phyloP scores from a whole-genome alignment of 148 eudicot genomes.

The Rhododendron griersonianum region DNA sequence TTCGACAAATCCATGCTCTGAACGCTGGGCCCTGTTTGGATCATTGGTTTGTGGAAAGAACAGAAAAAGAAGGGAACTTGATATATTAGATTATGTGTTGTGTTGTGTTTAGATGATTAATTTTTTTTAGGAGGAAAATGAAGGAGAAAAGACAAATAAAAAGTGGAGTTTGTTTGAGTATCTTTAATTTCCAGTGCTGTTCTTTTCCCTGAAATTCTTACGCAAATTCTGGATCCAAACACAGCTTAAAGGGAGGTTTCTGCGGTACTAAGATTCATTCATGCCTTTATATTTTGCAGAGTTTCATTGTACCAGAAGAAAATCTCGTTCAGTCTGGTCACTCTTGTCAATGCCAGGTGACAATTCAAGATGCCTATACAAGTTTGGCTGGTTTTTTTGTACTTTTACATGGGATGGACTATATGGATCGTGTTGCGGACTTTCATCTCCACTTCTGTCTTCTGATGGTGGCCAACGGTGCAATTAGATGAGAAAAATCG shows the following conservation, averaged over 20 bases:
- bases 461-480: no score
- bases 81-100: not conserved
- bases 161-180: not conserved
- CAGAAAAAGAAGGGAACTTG: not conserved
- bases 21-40: not conserved
- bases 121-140: not conserved
- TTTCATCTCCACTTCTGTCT: no score
- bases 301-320: not conserved
- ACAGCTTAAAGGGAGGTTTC: not conserved
- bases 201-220: not conserved
- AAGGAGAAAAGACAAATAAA: not conserved
- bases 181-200: not conserved
- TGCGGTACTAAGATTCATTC: no score
- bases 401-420: no score
- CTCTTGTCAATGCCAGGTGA: no score
- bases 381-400: no score
- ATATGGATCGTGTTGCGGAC: no score
- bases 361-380: no score
- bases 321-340: no score
- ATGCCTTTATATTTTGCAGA: not conserved
- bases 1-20: not conserved
- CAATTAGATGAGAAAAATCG: no score
- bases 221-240: not conserved
- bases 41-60: not conserved
- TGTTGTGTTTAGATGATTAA: not conserved